Conservation (phyloP, 345 rosid genomes). For the Acer yangbiense region DNA sequence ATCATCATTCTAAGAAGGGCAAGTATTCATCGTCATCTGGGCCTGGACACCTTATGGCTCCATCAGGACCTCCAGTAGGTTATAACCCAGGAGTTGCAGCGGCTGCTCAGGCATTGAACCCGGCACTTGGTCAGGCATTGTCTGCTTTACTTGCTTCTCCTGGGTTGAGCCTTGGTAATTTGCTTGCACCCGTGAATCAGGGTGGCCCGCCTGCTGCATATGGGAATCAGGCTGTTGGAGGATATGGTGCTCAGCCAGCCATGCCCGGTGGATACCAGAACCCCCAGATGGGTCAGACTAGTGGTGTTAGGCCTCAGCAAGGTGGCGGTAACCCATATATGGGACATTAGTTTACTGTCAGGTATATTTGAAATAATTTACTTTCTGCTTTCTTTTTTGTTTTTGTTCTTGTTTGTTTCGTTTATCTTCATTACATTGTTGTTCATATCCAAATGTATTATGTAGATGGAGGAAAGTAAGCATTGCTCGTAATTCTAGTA, state of each 20-base stretch:
- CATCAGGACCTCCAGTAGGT: constrained; percentile 43
- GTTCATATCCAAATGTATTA: neutral
- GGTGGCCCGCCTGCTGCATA: constrained; percentile 35
- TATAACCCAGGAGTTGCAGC: constrained; percentile 40
- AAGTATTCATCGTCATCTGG: constrained; percentile 39
- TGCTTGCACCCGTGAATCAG: constrained; percentile 34
- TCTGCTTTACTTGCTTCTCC: constrained; percentile 48
- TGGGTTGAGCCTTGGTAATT: constrained; percentile 41
- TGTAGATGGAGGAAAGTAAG: neutral
- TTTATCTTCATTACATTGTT: neutral
- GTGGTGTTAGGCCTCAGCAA: constrained; percentile 38
- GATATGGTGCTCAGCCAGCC: constrained; percentile 36
- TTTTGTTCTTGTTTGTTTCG: neutral
- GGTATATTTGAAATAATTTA: neutral
- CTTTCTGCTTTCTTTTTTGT: neutral
- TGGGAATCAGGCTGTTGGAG: constrained; percentile 28
- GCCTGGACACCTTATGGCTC: constrained; percentile 72
- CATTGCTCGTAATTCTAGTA: neutral
- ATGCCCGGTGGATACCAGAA: constrained; percentile 38
- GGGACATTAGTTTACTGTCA: constrained; percentile 38
- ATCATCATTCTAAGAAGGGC: constrained; percentile 43
- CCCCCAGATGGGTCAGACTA: constrained; percentile 40
- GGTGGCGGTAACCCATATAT: constrained; percentile 43
- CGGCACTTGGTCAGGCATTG: constrained; percentile 50
- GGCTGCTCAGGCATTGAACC: constrained; percentile 38